These are phyloP conservation scores for Fusarium armeniacum DNA, from an alignment of 2,329 filamentous ascomycete species.

Conservation along the genomic window DNA sequence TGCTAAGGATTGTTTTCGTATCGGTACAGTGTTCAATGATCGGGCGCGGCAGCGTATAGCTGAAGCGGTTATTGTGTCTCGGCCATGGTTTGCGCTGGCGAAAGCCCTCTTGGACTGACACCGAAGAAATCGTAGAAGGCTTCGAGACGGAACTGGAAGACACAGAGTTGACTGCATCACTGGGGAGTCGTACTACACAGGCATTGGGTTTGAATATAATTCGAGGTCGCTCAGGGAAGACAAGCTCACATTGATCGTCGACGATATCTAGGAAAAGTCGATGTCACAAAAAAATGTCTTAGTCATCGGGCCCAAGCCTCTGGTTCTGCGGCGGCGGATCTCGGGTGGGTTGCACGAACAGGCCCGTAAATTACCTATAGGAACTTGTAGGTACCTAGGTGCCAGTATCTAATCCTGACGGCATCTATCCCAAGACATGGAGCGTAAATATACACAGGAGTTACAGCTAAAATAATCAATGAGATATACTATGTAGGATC, in stretches of 20 bases:
- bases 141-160: constrained; percentile 65
- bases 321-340: constrained; percentile 30
- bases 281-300: constrained; percentile 36
- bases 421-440: neutral
- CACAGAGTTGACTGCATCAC: constrained; percentile 63
- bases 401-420: neutral
- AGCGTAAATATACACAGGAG: neutral
- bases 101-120: constrained; percentile 75
- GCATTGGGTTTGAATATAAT: constrained; percentile 35
- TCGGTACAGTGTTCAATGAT: constrained; percentile 16
- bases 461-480: neutral
- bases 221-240: constrained; percentile 10
- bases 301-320: constrained; percentile 33
- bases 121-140: constrained; percentile 79
- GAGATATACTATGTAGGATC: neutral
- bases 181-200: constrained; percentile 32
- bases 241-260: constrained; percentile 37
- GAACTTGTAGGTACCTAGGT: neutral
- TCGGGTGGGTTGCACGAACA: constrained; percentile 21
- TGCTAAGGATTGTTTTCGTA: constrained; percentile 32
- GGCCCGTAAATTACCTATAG: constrained; percentile 4
- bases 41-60: constrained; percentile 43
- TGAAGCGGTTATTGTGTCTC: constrained; percentile 23
- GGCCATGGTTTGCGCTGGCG: constrained; percentile 61
- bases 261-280: constrained; percentile 37